These are phyloP conservation scores for Trypanosoma scelopori DNA, from an alignment of 208 protist species.

Conservation along the genomic window DNA sequence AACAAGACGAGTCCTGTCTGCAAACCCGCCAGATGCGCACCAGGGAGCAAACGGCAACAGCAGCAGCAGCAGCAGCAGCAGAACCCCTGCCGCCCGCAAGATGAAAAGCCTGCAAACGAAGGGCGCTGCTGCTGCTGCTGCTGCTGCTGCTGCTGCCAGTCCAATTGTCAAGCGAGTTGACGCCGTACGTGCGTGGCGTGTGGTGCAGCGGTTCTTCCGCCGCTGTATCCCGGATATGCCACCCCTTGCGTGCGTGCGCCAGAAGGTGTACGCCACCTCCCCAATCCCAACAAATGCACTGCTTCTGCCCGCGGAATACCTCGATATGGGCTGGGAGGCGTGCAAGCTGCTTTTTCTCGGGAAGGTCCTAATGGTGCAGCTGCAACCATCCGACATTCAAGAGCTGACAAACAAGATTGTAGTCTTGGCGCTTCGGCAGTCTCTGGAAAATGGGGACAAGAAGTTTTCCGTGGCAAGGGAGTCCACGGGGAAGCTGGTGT, in stretches of 20 bases:
- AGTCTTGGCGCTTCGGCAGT: slow-evolving; percentile 31
- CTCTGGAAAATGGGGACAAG: background rate
- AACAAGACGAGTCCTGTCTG: slow-evolving; percentile 31
- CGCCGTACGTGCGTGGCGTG: slow-evolving; percentile 43
- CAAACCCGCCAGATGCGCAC: background rate
- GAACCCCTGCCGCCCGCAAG: slow-evolving; percentile 9
- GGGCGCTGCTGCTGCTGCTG: background rate
- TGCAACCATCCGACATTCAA: slow-evolving; percentile 55
- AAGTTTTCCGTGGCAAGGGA: slow-evolving; percentile 53
- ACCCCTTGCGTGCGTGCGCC: slow-evolving; percentile 57
- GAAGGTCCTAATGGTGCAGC: slow-evolving; percentile 32
- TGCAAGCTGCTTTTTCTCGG: slow-evolving; percentile 54
- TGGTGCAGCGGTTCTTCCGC: slow-evolving; percentile 44
- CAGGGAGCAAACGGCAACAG: background rate
- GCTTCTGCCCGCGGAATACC: slow-evolving; percentile 47
- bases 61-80: too few relatives aligned
- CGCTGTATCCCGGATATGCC: slow-evolving; percentile 27
- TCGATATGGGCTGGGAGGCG: slow-evolving; percentile 70
- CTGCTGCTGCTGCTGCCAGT: background rate
- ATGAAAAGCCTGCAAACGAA: slow-evolving; percentile 6
- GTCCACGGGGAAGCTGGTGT: slow-evolving; percentile 67
- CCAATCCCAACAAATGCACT: slow-evolving; percentile 63
- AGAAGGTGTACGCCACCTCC: slow-evolving; percentile 52
- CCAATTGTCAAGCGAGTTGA: slow-evolving; percentile 40
- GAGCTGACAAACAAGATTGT: slow-evolving; percentile 77